These are phyloP conservation scores for Coniella lustricola DNA, from an alignment of 2,329 filamentous ascomycete species.

Conservation along the genomic window DNA sequence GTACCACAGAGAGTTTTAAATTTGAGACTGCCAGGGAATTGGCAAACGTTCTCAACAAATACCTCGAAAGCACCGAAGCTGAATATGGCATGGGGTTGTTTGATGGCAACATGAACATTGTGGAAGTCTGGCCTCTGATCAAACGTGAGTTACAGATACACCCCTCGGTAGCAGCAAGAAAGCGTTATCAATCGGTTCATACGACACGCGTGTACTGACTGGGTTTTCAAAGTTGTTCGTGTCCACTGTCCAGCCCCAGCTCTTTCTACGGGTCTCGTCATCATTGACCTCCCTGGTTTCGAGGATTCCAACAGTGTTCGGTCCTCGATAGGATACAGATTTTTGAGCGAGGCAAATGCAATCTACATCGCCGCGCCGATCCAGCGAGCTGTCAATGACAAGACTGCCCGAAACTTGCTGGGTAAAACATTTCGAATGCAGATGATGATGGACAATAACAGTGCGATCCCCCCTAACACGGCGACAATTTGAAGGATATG, in stretches of 20 bases:
- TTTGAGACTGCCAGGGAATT: neutral
- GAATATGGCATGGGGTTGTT: neutral
- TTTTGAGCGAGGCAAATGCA: constrained; percentile 53
- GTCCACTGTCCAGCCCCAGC: constrained; percentile 27
- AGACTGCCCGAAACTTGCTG: constrained; percentile 48
- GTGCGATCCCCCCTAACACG: neutral
- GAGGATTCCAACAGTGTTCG: constrained; percentile 15
- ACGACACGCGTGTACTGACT: too few relatives aligned
- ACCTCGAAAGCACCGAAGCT: constrained; percentile 49
- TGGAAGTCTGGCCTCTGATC: constrained; percentile 43
- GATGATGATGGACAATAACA: constrained; percentile 44
- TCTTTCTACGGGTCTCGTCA: constrained; percentile 28
- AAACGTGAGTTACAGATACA: neutral
- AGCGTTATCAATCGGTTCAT: too few relatives aligned
- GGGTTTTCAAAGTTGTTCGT: constrained; percentile 30
- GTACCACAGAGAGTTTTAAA: neutral
- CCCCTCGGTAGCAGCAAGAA: neutral
- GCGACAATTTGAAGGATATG: neutral
- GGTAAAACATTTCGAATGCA: constrained; percentile 51
- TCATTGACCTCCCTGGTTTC: constrained; percentile 48
- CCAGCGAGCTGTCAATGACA: constrained; percentile 52
- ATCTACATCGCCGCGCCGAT: constrained; percentile 59
- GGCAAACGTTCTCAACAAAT: constrained; percentile 32
- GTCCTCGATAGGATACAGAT: constrained; percentile 43
- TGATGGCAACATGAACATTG: constrained; percentile 18